Evolutionary conservation across 2,329 filamentous ascomycete genomes (phyloP), one percentile per base, ranked within the genome.

Genomic region (Fusarium decemcellulare): DNA sequence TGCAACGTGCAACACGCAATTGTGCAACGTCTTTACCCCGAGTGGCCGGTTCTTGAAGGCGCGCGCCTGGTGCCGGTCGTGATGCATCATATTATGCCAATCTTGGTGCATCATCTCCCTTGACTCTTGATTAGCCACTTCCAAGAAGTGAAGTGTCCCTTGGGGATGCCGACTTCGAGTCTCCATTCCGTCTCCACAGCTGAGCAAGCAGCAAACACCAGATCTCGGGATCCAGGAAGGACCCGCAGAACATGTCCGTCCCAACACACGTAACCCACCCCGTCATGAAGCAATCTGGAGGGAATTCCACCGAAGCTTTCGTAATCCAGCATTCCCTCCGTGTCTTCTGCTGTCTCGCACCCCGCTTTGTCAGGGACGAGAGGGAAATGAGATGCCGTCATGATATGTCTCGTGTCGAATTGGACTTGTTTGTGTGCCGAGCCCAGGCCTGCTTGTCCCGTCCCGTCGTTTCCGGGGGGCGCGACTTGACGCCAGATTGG

Each of bases 21-120:
- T 57, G 53, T 59, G 46, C 51, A 62, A 48, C 54, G 61, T 63
- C 37, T 42, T 32, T 37, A 54, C 43, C 51, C 50, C 62, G 59
- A 54, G 52, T 61, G 44, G 57, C 46, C 57, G 51, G 60, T 62
- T 67, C 64, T 55, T 56, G 64, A 63, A 61, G 42, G 54, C 60
- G 59, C 63, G 63, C 60, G 61, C 64, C 50, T 48, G 8, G 11
- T 23, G 51, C 12, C 12, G 32, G 18, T 42, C 40, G 51, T 36
- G 44, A 47, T 46, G 40, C 44, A 39, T 46, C 47, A 52, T 46
- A 27, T 44, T 40, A 34, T 34, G 8, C 32, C 32, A 34, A 23
- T 23, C 9, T 10, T 42, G 39, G 14, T 16, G 8, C n/a, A 42
- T 18, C n/a, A 42, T 18, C 40, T 15, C 27, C 14, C 14, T 16